phyloP scores from a whole-genome alignment of 768 basidiomycete genomes.

The Cantharellus anzutake region DNA sequence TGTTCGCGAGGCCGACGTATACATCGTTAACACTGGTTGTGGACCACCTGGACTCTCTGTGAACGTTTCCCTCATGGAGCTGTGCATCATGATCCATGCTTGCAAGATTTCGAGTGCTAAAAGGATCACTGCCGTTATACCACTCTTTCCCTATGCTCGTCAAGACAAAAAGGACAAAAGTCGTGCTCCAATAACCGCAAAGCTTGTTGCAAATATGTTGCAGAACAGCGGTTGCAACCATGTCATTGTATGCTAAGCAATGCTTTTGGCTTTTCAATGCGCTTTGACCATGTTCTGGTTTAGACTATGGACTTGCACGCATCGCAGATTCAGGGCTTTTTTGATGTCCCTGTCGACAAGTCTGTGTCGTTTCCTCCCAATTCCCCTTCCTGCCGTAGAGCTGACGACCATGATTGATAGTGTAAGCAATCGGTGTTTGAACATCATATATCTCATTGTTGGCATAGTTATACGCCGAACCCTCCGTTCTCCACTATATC shows the following conservation, averaged over 20 bases:
- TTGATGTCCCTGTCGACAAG: constrained; percentile 99
- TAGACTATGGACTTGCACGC: constrained; percentile 99
- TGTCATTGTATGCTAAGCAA: constrained; percentile 47
- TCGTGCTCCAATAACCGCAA: constrained; percentile 91
- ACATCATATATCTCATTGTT: not conserved
- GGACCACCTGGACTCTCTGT: constrained; percentile 32
- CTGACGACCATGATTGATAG: no score
- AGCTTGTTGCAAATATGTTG: constrained; percentile 95
- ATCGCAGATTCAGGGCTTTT: constrained; percentile 98
- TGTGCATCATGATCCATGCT: constrained; percentile 97
- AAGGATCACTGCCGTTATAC: constrained; percentile 95
- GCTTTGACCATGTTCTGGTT: constrained; percentile 2
- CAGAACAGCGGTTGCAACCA: constrained; percentile 88
- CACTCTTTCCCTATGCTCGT: constrained; percentile 88
- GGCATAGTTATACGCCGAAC: constrained; percentile 77
- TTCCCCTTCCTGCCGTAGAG: not conserved
- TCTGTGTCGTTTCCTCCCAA: constrained; percentile 26
- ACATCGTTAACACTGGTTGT: constrained; percentile 90
- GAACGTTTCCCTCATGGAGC: constrained; percentile 92
- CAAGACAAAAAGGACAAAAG: constrained; percentile 99
- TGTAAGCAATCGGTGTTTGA: no score
- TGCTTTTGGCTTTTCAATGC: not conserved
- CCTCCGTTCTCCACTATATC: constrained; percentile 87
- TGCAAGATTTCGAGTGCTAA: constrained; percentile 99
- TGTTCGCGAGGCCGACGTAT: constrained; percentile 95